Evolutionary conservation across 2,329 filamentous ascomycete genomes (phyloP), one percentile per base, ranked within the genome.

Genomic region (Fusarium sp.): DNA sequence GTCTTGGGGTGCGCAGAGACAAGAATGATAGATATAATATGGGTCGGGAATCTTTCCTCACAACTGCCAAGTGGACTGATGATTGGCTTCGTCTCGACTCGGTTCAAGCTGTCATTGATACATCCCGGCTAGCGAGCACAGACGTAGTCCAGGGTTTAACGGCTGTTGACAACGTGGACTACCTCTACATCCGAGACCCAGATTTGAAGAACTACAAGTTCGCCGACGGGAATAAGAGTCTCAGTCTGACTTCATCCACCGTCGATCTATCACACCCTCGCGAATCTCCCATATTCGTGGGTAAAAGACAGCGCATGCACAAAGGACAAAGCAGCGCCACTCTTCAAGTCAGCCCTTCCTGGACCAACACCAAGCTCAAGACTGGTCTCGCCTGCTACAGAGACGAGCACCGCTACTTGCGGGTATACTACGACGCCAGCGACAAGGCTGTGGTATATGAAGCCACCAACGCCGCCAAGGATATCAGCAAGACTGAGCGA

Each of bases 401-500:
- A 21, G 58, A 62, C 3, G 58, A 62, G 2, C 58, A 62, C 20
- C 58, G 58, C 4, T 62, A 62, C 30, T 7, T 62, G 4, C 28
- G 48, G 4, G 20, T 44, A 7, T 42, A 12, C 11, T 62, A 47
- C 8, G 38, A 40, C 2, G 12, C 56, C 3, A 17, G 36, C 2
- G 6, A 38, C 1, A 26, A 21, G 6, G 7, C 20, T 1, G 28
- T 62, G 1, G 17, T 17, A 2, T 62, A 38, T n/a, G 58, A 62
- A 20, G 38, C 43, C 5, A 19, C 38, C 1, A 62, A 62, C 2
- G 32, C 42, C 2, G 58, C 58, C 6, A 62, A 62, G 36, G 10
- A 47, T 10, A 46, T 62, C 3, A 26, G 14, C 7, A 62, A 28
- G 30, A 62, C 36, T 23, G 38, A 34, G 21, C n/a, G 2, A 3